A percentile compares a stretch with the other conserved stretches of the same genome.
Conservation (phyloP, 192 early-diverging fungal genomes). For the Coemansia sp. region DNA sequence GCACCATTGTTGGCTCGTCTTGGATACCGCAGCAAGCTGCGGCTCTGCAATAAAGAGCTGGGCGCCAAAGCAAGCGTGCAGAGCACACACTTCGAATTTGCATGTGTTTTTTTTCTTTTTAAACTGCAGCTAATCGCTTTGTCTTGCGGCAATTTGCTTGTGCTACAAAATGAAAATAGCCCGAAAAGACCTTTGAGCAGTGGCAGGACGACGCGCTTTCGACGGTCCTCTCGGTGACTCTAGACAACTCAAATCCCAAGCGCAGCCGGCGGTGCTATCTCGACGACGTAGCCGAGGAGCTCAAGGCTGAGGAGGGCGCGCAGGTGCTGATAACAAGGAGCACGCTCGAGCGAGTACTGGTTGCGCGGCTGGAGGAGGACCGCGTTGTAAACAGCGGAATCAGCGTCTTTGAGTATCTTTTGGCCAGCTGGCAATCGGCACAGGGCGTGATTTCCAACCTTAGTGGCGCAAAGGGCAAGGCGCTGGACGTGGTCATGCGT, state of each 20-base stretch:
- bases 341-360: constrained; percentile 64
- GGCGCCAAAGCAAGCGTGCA: no score
- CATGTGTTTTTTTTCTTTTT: not conserved
- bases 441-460: constrained; percentile 56
- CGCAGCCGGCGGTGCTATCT: constrained; percentile 23
- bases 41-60: no score
- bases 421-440: constrained; percentile 60
- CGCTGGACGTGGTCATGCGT: constrained; percentile 56
- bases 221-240: constrained; percentile 71
- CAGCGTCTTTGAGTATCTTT: constrained; percentile 63
- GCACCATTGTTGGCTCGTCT: no score
- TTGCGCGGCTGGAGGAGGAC: constrained; percentile 65
- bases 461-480: constrained; percentile 42
- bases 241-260: constrained; percentile 55
- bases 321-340: constrained; percentile 44
- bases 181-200: constrained; percentile 46
- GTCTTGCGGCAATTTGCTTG: not conserved
- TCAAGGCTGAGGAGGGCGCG: constrained; percentile 21
- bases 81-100: no score
- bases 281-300: constrained; percentile 34
- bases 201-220: constrained; percentile 86
- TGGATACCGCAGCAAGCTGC: no score
- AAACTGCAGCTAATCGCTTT: not conserved
- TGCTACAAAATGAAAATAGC: not conserved
- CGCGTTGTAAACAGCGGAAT: constrained; percentile 39